Base-by-base conservation (phyloP, 768 basidiomycete species). In the Auriscalpium vulgare region DNA sequence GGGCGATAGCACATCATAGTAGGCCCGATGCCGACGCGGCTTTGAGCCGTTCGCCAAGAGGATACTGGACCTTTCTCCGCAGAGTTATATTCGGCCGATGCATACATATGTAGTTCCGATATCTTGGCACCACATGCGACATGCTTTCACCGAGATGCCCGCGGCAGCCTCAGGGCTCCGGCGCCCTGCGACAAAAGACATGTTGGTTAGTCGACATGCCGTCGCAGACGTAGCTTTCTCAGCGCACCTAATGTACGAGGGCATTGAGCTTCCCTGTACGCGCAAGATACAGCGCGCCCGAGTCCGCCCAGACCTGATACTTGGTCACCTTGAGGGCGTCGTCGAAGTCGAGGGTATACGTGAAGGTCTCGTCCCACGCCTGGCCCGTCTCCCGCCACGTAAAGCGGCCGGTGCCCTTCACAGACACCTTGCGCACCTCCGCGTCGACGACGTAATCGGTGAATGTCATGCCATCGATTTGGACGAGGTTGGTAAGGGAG, bases 221-320 rank as follows among this genome's bases (percentile, higher is more conserved):
- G 29, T 29, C 29, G 29, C 29, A 29, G 29, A 29, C 2, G 29
- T 7, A 29, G 29, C 29, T 7, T 29, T 4, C 29, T 29, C 29
- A 29, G 29, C 29, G 29, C 29, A 29, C 29, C 29, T 29, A 7
- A 29, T 43, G 3, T 1, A 43, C 65, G 29, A 63, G 63, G 36
- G 71, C 69, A 37, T 66, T 62, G 44, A 83, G 65, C 63, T 71
- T 62, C n/a, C 83, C 82, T 21, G 67, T 71, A 40, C 78, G 74
- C 6, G 83, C 84, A 13, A 85, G 73, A 67, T 82, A 83, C 10
- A 81, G 76, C 6, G 83, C 79, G 10, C 82, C 84, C 8, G 83
- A 80, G 66, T 87, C 85, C 10, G 81, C 82, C 84, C 84, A 87
- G 2, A 86, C 75, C 63, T 86, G 79, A 73, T 83, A 84, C 45